Conservation (phyloP, 768 basidiomycete genomes). For the Naematelia aurantialba region DNA sequence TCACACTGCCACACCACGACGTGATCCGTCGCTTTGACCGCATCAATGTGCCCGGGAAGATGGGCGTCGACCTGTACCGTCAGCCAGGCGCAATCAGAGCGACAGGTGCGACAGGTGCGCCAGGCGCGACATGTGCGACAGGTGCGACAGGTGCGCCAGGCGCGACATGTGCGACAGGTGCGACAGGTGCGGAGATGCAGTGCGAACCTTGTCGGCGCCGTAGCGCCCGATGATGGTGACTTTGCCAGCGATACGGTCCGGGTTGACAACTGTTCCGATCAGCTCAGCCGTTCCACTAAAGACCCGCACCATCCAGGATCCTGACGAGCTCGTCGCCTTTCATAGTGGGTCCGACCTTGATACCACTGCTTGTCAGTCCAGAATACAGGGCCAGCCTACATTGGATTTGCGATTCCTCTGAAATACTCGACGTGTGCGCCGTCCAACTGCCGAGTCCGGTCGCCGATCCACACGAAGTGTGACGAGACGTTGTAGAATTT, state of each 20-base stretch:
- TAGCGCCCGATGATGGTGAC: constrained; percentile 91
- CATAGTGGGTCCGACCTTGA: constrained; percentile 94
- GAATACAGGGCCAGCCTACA: constrained; percentile 20
- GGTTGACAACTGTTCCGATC: constrained; percentile 69
- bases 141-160: too few relatives aligned
- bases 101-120: too few relatives aligned
- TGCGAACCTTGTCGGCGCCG: constrained; percentile 72
- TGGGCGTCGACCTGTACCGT: constrained; percentile 63
- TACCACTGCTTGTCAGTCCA: constrained; percentile 54
- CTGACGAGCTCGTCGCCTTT: constrained; percentile 67
- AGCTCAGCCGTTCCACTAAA: constrained; percentile 1
- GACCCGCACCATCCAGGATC: constrained; percentile 64
- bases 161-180: not conserved
- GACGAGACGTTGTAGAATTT: constrained; percentile 85
- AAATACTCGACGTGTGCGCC: constrained; percentile 84
- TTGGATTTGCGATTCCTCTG: constrained; percentile 48
- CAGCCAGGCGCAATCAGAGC: not conserved
- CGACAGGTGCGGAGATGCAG: not conserved
- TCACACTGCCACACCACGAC: constrained; percentile 93
- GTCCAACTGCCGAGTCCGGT: constrained; percentile 83
- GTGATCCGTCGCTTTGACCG: constrained; percentile 74
- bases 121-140: too few relatives aligned
- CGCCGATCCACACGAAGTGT: constrained; percentile 96
- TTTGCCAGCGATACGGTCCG: constrained; percentile 72
- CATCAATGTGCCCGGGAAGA: constrained; percentile 74